Base-by-base conservation (phyloP, 148 eudicot species). In the Simmondsia chinensis region DNA sequence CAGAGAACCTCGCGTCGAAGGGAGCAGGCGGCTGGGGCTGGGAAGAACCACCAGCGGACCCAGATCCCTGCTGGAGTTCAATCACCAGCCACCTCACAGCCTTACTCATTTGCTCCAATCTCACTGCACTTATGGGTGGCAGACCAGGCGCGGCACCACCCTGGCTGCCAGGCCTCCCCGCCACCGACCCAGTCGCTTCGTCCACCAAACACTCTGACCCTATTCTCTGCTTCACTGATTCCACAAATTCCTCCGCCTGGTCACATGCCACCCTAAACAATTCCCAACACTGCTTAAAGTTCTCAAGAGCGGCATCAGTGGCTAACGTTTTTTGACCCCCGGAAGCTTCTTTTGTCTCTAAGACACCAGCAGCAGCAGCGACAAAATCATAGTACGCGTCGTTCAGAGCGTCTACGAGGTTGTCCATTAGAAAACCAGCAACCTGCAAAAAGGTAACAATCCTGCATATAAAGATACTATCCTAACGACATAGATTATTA, bases 81-180 rank as follows among this genome's bases (percentile, higher is more conserved):
- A 89, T 78, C 36, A 85, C 95, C 20, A 84, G 79, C 87, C 87
- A 85, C 56, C 97, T 54, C 41, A 89, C 95, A 0, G 97, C 97
- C 63, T 85, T 89, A 65, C 97, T 89, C 97, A 85, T 89, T 54
- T 84, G 97, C 41, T 89, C 97, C 63, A 89, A 68, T 35, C 95
- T 68, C 23, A 89, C 95, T 0, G 93, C 97, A 67, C 97, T 89
- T 4, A 89, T 84, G 5, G 97, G 97, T 4, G 84, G 80, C 38
- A 89, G 80, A 33, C 87, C 84, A 30, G 58, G n/a, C n/a, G n/a
- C n/a, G n/a, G 58, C 28, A 36, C 22, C 60, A 10, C 59, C 49
- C 59, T 71, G 71, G n/a, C 95, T n/a, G n/a, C 95, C 85, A n/a
- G 82, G 61, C 67, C 52, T 81, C 30, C 60, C 66, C 8, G 62